Conservation (phyloP, 2,329 filamentous ascomycete species). For the Phialophora tarda region DNA sequence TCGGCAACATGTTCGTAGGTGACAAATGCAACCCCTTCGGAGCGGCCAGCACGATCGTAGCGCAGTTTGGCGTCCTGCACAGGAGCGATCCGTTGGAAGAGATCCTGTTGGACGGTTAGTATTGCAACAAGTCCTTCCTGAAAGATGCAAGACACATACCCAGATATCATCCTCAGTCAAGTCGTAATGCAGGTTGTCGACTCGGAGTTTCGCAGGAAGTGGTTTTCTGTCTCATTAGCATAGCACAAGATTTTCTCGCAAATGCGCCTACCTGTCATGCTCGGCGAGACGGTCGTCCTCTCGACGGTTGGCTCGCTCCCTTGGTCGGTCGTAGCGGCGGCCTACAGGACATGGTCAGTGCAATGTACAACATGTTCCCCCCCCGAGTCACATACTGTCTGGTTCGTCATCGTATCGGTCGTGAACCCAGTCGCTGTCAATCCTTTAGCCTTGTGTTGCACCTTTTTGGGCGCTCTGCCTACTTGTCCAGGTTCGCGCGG, state of each 20-base stretch:
- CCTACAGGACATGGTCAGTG: constrained; percentile 43
- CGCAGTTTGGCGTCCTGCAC: constrained; percentile 71
- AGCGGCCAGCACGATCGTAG: constrained; percentile 88
- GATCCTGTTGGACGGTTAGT: constrained; percentile 62
- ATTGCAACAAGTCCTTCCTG: background rate
- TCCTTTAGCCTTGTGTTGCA: constrained; percentile 25
- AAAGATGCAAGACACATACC: constrained; percentile 55
- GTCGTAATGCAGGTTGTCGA: constrained; percentile 93
- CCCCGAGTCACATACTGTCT: constrained; percentile 45
- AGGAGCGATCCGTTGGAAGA: constrained; percentile 79
- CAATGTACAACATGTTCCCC: constrained; percentile 25
- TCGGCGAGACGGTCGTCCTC: constrained; percentile 49
- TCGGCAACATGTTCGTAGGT: constrained; percentile 75
- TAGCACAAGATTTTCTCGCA: background rate
- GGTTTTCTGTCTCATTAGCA: constrained; percentile 54
- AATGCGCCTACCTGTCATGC: constrained; percentile 44
- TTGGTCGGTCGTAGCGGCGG: constrained; percentile 27
- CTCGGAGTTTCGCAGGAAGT: constrained; percentile 72
- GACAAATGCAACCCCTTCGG: constrained; percentile 81
- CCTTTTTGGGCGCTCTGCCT: constrained; percentile 32
- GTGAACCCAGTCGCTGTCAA: constrained; percentile 84
- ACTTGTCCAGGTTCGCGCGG: constrained; percentile 55
- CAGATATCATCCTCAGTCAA: constrained; percentile 82
- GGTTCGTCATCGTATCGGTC: constrained; percentile 82
- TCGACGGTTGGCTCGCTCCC: constrained; percentile 31